Percentiles rank a stretch among this genome's conserved stretches.
phyloP scores from a whole-genome alignment of 176 grass and related monocot genomes.

The Oryza australiensis region DNA sequence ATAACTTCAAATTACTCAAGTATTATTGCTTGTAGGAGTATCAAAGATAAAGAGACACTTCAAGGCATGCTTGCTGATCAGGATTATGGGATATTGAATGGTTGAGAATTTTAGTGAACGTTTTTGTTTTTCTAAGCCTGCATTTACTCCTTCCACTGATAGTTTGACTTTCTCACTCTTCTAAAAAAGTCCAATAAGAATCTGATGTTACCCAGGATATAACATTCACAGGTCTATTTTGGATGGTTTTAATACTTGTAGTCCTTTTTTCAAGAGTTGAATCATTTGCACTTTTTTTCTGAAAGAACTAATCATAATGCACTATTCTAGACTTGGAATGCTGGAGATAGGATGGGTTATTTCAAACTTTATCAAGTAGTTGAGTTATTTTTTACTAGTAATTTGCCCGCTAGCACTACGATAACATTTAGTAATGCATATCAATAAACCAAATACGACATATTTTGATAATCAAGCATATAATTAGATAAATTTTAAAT shows the following conservation, averaged over 20 bases:
- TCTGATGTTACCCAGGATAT: neutral
- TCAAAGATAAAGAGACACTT: neutral
- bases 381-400: neutral
- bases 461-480: no score
- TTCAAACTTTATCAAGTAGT: neutral
- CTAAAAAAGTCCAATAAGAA: neutral
- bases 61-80: neutral
- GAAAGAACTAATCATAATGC: neutral
- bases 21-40: neutral
- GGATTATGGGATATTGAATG: neutral
- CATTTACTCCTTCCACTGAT: neutral
- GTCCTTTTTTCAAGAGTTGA: neutral
- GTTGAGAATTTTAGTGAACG: neutral
- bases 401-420: no score
- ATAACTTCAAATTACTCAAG: constrained; percentile 13
- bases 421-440: no score
- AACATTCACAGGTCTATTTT: neutral
- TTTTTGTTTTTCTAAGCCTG: neutral
- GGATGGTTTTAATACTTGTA: neutral
- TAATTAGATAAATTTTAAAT: no score
- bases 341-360: neutral
- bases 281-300: neutral
- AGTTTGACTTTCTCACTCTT: neutral
- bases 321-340: neutral
- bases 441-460: no score